Percentiles rank a stretch among this genome's conserved stretches.
Evolutionary conservation across 2,329 filamentous ascomycete genomes (phyloP).

Genomic region (Parasarocladium wereldwijsianum): DNA sequence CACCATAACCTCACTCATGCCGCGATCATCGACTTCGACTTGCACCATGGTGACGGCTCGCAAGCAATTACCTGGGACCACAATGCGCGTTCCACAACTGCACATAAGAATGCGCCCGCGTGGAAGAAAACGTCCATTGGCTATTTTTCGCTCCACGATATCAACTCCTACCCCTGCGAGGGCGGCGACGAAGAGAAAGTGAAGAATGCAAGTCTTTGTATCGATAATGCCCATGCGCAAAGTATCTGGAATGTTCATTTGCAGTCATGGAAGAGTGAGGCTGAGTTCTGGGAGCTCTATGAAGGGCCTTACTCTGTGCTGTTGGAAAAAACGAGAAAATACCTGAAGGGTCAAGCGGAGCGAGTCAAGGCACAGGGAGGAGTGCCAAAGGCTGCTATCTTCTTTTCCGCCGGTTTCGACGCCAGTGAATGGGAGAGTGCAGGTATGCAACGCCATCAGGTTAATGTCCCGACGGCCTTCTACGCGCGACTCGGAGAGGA

Average conservation of each 20-base stretch:
- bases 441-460: conserved; percentile 90
- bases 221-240: conserved; percentile 88
- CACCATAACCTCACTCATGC: conserved; percentile 82
- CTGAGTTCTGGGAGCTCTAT: conserved; percentile 85
- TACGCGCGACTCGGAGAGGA: conserved; percentile 85
- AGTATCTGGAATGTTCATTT: conserved; percentile 94
- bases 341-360: conserved; percentile 58
- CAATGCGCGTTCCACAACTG: conserved; percentile 51
- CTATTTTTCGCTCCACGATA: conserved; percentile 94
- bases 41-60: conserved; percentile 91
- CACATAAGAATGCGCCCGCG: conserved; percentile 54
- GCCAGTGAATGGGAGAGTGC: conserved; percentile 86
- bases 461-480: conserved; percentile 93
- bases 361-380: conserved; percentile 44
- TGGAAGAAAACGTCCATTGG: conserved; percentile 82
- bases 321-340: conserved; percentile 66
- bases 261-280: conserved; percentile 66
- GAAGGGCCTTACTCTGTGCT: conserved; percentile 62
- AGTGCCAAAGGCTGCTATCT: conserved; percentile 70
- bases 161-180: conserved; percentile 97
- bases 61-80: conserved; percentile 88
- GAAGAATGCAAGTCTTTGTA: conserved; percentile 82
- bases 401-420: conserved; percentile 92
- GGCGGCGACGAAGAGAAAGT: conserved; percentile 87
- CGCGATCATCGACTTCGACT: conserved; percentile 82